Base-by-base conservation (phyloP, 2,329 filamentous ascomycete genomes). In the Tolypocladium amazonense region DNA sequence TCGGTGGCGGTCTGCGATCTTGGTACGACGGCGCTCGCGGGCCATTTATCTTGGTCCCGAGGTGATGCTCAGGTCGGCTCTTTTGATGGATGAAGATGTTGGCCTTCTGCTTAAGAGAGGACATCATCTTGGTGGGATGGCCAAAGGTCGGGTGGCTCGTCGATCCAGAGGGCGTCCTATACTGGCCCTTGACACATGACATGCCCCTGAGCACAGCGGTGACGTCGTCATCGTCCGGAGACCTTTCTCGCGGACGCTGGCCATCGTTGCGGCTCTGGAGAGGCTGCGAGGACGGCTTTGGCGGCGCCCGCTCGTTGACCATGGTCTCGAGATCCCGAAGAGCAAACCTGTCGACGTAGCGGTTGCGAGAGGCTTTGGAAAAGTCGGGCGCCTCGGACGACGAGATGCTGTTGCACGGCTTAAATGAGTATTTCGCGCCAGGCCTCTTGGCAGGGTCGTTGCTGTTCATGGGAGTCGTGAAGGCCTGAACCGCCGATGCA, bases 61-160 rank as follows among this genome's bases (percentile, higher is more conserved):
- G 76, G 67, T 86, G 83, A 64, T 82, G 81, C 67, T 86, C 83
- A 1, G 82, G 82, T 2, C 82, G 77, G 57, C 74, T 80, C 68
- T 76, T 81, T 55, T 78, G 79, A 63, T 80, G 77, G 58, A 82
- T 77, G 68, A 85, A 85, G 60, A 83, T 70, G 65, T 78, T 76
- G 60, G 81, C 81, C 69, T 81, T 81, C 67, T 82, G 79, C 67
- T 83, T 81, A 68, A 79, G 77, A 67, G 76, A 77, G 50, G 78
- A 79, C 67, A 77, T 70, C 65, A 79, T 74, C 67, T 77, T 77
- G 56, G 70, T 69, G 47, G 75, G 70, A 59, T 77, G 76, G 2
- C 73, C 72, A 64, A 75, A 73, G 23, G 69, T 67, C 58, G 72
- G 69, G 57, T 64, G 55, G 66, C 43, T 62, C 58, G 65, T 62